phyloP scores from a whole-genome alignment of 1,284 basidiomycete genomes.

The Rhodotorula mucilaginosa region DNA sequence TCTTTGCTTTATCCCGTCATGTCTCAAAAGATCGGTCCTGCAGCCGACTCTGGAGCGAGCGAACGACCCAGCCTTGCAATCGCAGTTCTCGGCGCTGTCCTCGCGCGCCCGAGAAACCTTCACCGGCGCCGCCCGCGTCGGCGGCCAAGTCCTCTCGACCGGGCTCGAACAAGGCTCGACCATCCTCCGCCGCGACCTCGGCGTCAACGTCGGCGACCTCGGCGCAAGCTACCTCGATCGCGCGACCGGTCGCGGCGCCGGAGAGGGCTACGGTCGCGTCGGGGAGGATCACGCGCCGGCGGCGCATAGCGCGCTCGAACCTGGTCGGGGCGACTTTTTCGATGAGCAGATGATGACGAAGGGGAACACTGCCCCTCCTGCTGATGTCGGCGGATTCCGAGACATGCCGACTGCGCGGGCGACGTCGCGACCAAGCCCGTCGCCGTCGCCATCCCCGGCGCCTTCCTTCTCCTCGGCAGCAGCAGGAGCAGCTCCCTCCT shows the following conservation, averaged over 20 bases:
- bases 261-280: conserved; percentile 30
- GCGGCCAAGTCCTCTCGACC: conserved; percentile 56
- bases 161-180: conserved; percentile 46
- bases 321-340: conserved; percentile 41
- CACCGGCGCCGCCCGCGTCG: conserved; percentile 56
- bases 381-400: conserved; percentile 7
- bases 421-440: not conserved
- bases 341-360: conserved; percentile 25
- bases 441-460: not conserved
- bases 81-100: conserved; percentile 66
- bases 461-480: not conserved
- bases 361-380: not conserved
- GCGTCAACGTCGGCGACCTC: conserved; percentile 71
- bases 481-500: not conserved
- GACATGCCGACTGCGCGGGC: conserved; percentile 12
- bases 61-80: conserved; percentile 70
- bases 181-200: conserved; percentile 68
- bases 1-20: not conserved
- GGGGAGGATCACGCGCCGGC: conserved; percentile 19
- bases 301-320: conserved; percentile 6
- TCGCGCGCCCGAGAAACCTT: conserved; percentile 63
- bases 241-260: conserved; percentile 30
- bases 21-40: conserved; percentile 53
- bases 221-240: conserved; percentile 39
- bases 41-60: conserved; percentile 75